phyloP scores from a whole-genome alignment of 1,284 basidiomycete species.

The Apiotrichum akiyoshidainum region DNA sequence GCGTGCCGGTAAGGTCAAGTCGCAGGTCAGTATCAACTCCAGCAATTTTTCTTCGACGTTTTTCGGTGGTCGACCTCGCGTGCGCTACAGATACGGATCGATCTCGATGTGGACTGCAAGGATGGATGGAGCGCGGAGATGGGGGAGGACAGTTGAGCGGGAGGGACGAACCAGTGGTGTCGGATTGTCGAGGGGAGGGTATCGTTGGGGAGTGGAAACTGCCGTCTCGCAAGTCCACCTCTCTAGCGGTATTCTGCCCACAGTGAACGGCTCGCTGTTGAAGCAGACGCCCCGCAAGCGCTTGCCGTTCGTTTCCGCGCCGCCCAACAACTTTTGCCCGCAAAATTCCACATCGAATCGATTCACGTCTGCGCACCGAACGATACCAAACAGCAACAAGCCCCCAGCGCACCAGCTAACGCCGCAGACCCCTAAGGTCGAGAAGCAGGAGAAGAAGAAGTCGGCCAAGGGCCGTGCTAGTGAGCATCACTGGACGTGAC shows the following conservation, averaged over 20 bases:
- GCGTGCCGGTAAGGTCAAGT: constrained; percentile 99
- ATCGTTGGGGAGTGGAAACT: no score
- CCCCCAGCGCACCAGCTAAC: constrained; percentile 6
- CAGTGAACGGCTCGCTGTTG: no score
- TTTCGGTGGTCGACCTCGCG: background rate
- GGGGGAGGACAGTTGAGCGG: background rate
- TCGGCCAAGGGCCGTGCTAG: constrained; percentile 86
- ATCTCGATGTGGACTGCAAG: background rate
- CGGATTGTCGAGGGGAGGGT: background rate
- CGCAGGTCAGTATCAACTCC: constrained; percentile 57
- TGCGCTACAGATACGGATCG: background rate
- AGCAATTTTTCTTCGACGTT: background rate
- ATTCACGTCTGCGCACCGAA: no score
- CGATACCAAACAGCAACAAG: background rate
- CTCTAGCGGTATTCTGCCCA: no score
- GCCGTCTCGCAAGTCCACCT: no score
- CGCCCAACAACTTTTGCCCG: no score
- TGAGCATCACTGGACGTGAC: constrained; percentile 24
- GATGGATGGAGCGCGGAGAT: no score
- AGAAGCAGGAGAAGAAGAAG: constrained; percentile 98
- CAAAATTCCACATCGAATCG: no score
- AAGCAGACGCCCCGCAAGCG: no score
- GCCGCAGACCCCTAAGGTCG: constrained; percentile 77
- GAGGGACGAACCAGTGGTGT: background rate
- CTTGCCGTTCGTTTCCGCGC: no score